Base-by-base conservation (phyloP, 2,329 filamentous ascomycete species). In the Xylaria sp. region DNA sequence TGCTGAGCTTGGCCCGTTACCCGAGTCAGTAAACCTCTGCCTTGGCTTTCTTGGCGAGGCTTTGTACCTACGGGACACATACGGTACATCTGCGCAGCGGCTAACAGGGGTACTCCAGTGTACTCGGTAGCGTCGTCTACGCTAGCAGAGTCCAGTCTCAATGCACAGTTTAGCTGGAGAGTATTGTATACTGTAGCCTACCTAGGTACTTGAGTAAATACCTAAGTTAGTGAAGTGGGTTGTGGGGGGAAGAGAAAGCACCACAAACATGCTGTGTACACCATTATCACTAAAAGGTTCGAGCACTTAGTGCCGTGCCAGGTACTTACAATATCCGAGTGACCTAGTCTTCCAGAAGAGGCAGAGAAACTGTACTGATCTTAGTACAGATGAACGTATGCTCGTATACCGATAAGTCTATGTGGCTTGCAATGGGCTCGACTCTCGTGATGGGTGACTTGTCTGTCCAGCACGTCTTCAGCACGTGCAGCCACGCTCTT, bases 401-500 rank as follows among this genome's bases (percentile, higher is more conserved):
- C 8, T 37, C 10, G 34, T 37, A 37, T 37, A 37, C 34, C 7
- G 34, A 6, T 10, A 37, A 1, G 2, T 10, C 34, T 37, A 65
- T 68, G 65, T 70, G 69, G 69, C 69, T 66, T 69, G 55, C 46
- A 23, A 68, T 69, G 62, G 63, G 55, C 62, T 57, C 28, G 55
- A 63, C 28, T 69, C 63, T 55, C 60, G 48, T 69, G 65, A 65
- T 62, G 62, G 62, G 28, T 25, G 46, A 20, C 46, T n/a, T 18
- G 55, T 52, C 48, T 59, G 54, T 60, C 54, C 63, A 64, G 55
- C 63, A 65, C 23, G 48, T 54, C 58, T 65, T 52, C 55, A 60
- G 63, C 69, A 70, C 69, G 69, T 71, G 66, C 60, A 55, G 66
- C 63, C 69, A 69, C 48, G 55, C 62, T 64, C 34, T 63, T 52